Percentiles rank a stretch among this genome's conserved stretches.
Evolutionary conservation across 1,284 basidiomycete genomes (phyloP).

Genomic region (Rhodotorula sp.): DNA sequence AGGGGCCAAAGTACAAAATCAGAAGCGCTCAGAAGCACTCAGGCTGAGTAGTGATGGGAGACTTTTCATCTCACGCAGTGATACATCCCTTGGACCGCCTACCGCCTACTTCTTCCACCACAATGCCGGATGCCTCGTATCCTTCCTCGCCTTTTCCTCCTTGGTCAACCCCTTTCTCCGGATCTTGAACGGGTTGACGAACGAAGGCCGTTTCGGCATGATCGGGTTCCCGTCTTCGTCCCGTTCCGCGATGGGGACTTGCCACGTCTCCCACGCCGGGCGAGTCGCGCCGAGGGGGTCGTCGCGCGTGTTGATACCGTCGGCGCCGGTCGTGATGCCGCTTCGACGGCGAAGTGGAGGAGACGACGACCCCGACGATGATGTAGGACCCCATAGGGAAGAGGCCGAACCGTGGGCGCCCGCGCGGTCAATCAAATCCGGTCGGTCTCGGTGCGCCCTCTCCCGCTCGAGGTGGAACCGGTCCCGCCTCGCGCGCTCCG

Average conservation of each 20-base stretch:
- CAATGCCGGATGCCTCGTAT: slow-evolving; percentile 25
- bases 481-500: neutral
- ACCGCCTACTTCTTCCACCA: slow-evolving; percentile 21
- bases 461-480: neutral
- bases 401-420: neutral
- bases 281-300: too few relatives aligned
- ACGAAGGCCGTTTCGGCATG: slow-evolving; percentile 19
- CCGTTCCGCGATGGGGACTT: neutral
- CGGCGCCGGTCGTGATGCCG: neutral
- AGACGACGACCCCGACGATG: neutral
- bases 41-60: neutral
- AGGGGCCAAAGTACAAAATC: too few relatives aligned
- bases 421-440: neutral
- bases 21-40: neutral
- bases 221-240: neutral
- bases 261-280: neutral
- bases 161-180: slow-evolving; percentile 13
- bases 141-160: slow-evolving; percentile 23
- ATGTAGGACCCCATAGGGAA: neutral
- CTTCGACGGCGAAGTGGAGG: neutral
- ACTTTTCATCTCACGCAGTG: neutral
- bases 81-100: neutral
- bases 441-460: neutral
- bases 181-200: slow-evolving; percentile 33
- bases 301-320: neutral